Conservation (phyloP, 371 early-diverging fungal genomes). For the Lichtheimia ornata region DNA sequence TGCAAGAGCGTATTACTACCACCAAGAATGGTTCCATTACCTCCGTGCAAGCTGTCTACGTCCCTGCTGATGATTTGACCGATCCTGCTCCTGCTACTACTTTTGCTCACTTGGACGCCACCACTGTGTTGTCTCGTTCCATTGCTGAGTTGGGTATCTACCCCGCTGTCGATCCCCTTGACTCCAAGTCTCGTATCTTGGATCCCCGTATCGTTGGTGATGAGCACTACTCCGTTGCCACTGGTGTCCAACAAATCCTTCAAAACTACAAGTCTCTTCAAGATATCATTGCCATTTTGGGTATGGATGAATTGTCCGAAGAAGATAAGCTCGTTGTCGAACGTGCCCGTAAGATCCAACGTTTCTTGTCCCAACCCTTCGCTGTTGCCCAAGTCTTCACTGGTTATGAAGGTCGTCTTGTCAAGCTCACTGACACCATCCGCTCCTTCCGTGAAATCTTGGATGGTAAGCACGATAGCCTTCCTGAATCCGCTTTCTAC, state of each 20-base stretch:
- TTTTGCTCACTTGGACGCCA: constrained; percentile 98
- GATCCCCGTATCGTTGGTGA: constrained; percentile 95
- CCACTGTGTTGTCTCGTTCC: constrained; percentile 97
- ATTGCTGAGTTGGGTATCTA: constrained; percentile 99
- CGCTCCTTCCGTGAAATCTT: constrained; percentile 95
- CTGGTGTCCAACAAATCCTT: constrained; percentile 91
- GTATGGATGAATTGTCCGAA: constrained; percentile 96
- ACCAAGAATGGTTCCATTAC: constrained; percentile 99
- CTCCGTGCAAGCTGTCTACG: constrained; percentile 97
- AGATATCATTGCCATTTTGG: constrained; percentile 96
- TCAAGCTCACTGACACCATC: constrained; percentile 90
- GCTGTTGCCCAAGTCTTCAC: constrained; percentile 95
- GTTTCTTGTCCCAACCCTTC: constrained; percentile 98
- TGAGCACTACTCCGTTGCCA: constrained; percentile 93
- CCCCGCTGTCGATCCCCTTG: constrained; percentile 99
- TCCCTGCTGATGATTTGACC: constrained; percentile 99
- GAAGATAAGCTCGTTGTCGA: constrained; percentile 97
- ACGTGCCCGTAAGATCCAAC: constrained; percentile 91
- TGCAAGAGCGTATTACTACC: constrained; percentile 99
- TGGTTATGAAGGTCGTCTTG: constrained; percentile 94
- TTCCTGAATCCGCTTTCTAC: constrained; percentile 98
- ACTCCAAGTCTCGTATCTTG: constrained; percentile 96
- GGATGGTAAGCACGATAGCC: constrained; percentile 92
- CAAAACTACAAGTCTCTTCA: constrained; percentile 96
- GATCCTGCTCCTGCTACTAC: constrained; percentile 99